phyloP scores from a whole-genome alignment of 129 eudicot genomes.

The Escallonia rubra region DNA sequence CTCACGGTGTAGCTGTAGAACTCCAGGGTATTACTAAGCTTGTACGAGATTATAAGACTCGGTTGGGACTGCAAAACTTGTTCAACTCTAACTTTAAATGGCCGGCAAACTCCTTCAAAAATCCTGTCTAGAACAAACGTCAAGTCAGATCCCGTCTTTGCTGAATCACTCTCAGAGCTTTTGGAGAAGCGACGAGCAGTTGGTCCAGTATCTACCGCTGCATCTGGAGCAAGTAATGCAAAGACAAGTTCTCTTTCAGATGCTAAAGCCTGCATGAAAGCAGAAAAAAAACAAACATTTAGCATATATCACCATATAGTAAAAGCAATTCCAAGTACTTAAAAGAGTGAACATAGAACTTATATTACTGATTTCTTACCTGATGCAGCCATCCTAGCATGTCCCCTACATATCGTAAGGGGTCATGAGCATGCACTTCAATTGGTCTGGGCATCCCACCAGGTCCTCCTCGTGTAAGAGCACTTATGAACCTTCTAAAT shows the following conservation, averaged over 20 bases:
- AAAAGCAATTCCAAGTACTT: background rate
- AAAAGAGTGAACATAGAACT: conserved; percentile 12
- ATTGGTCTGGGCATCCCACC: conserved; percentile 99
- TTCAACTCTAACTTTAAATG: conserved; percentile 96
- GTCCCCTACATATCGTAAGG: conserved; percentile 94
- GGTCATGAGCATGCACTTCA: conserved; percentile 98
- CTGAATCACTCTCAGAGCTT: conserved; percentile 43
- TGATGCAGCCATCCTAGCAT: conserved; percentile 99
- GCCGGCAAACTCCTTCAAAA: conserved; percentile 95
- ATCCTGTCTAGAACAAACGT: conserved; percentile 94
- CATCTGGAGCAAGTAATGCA: conserved; percentile 91
- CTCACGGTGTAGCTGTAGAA: conserved; percentile 90
- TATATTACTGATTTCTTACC: conserved; percentile 26
- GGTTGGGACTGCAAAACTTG: conserved; percentile 98
- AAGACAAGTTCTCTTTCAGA: conserved; percentile 97
- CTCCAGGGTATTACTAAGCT: conserved; percentile 87
- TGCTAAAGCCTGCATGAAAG: conserved; percentile 76
- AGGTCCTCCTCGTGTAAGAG: conserved; percentile 99
- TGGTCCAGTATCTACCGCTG: conserved; percentile 69
- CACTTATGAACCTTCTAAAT: conserved; percentile 90
- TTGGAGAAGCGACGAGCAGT: conserved; percentile 55
- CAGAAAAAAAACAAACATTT: background rate
- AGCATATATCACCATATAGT: background rate
- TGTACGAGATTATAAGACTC: conserved; percentile 78
- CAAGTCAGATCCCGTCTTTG: conserved; percentile 63